phyloP scores from a whole-genome alignment of 208 protist genomes.

The Giardia muris region DNA sequence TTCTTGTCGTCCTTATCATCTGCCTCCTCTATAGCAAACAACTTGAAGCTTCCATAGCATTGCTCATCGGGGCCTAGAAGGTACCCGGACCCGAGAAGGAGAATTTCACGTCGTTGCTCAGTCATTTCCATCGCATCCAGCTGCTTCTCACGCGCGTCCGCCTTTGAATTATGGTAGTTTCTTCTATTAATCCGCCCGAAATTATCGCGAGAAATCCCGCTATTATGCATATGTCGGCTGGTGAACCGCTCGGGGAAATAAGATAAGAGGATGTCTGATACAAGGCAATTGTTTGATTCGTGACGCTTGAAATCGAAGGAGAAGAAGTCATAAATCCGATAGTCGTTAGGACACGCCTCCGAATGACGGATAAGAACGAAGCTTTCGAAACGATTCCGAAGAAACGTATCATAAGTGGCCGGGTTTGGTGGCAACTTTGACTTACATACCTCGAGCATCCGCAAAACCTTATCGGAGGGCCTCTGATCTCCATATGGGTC shows the following conservation, averaged over 20 bases:
- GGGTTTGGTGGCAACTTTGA: background rate
- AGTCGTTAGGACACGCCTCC: no score
- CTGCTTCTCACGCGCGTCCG: background rate
- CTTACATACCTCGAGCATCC: background rate
- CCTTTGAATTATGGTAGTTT: background rate
- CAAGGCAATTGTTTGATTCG: background rate
- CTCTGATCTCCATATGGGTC: background rate
- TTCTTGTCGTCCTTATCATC: background rate
- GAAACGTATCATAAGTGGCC: background rate
- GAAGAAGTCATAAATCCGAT: background rate
- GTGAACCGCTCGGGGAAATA: background rate
- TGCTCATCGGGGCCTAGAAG: background rate
- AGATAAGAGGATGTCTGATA: background rate
- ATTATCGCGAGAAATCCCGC: background rate
- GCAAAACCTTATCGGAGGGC: background rate
- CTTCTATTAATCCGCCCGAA: background rate
- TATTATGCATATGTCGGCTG: background rate
- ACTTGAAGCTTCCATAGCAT: background rate
- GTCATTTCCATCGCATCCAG: background rate
- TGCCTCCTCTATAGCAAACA: background rate
- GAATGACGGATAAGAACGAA: background rate
- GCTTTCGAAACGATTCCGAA: background rate
- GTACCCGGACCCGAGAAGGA: background rate
- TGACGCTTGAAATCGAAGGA: background rate
- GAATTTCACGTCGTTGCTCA: background rate